Percentiles rank a stretch among this genome's conserved stretches.
Evolutionary conservation across 1,139 yeast genomes (phyloP).

Genomic region (Sugiyamaella neomexicana): DNA sequence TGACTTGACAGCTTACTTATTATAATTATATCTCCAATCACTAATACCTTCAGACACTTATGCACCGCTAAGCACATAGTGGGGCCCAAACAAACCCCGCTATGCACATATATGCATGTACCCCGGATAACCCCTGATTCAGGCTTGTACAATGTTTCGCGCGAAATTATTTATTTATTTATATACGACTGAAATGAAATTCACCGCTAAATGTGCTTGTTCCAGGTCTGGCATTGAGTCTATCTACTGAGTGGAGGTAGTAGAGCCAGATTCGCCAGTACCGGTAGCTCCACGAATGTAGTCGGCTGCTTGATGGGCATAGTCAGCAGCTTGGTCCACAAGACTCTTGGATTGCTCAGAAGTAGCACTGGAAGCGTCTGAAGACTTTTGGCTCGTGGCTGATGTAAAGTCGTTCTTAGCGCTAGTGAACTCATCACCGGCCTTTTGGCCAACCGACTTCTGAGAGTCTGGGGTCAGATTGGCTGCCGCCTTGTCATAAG

Average conservation of each 20-base stretch:
- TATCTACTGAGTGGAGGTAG: neutral
- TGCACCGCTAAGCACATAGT: too few species aligned
- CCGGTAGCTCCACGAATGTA: conserved; percentile 19
- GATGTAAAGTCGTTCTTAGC: conserved; percentile 46
- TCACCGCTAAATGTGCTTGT: too few species aligned
- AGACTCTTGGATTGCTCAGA: conserved; percentile 23
- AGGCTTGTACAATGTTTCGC: too few species aligned
- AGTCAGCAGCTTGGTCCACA: conserved; percentile 23
- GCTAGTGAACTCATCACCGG: conserved; percentile 55
- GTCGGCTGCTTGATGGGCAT: conserved; percentile 24
- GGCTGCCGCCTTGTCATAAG: conserved; percentile 63
- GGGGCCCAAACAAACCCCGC: too few species aligned
- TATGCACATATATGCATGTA: too few species aligned
- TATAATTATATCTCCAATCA: too few species aligned
- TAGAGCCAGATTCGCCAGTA: conserved; percentile 13
- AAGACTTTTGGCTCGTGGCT: conserved; percentile 23
- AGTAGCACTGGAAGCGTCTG: conserved; percentile 12
- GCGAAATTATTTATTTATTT: too few species aligned
- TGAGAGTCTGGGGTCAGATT: conserved; percentile 59
- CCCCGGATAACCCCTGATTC: too few species aligned
- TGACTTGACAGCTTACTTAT: too few species aligned
- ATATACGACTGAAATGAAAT: neutral
- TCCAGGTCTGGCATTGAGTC: too few species aligned
- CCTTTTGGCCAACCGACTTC: conserved; percentile 68
- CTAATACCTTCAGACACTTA: too few species aligned